Evolutionary conservation across 1,139 yeast genomes (phyloP), one percentile per base, ranked within the genome.

Genomic region (Casaregolazyma lundiana): DNA sequence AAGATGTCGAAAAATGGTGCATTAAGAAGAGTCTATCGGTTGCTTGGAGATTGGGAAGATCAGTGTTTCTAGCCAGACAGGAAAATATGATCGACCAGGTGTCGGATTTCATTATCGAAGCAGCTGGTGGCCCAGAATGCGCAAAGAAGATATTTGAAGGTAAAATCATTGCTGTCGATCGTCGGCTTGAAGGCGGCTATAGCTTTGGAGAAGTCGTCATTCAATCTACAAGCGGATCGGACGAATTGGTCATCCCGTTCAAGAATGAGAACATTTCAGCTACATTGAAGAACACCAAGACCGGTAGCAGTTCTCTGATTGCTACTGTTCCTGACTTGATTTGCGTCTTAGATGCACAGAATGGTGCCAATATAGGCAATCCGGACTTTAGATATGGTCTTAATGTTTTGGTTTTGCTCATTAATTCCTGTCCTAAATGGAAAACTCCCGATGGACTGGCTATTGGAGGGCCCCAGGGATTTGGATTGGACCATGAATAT

Each of bases 41-140:
- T 22, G 71, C 76, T 3, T 74, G 78, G 78, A 64, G 77, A 59
- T 67, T 74, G 45, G 78, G 78, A 2, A 61, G 71, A 44, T 75
- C 75, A 1, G 71, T 73, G 7, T 54, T 56, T 24, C 55, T 67
- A 20, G 72, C 76, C 1, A 60, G 67, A 38, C 67, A 65, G 43
- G 61, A 59, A 6, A 59, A 65, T 19, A 68, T 69, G 44, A 59
- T 72, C 26, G 70, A 66, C 24, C 21, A 37, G 9, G 56, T 73
- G 6, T 69, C 76, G 0, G 56, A 61, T 6, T 49, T 57, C 26
- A 72, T 74, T 17, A 59, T 73, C 11, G 72, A 69, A 6, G 56
- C 73, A 5, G 65, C 68, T 26, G 71, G 72, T 11, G 70, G 71
- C 7, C 49, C 60, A n/a, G 49, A 50, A 11, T 44, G 63, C 20